A percentile compares a stretch with the other conserved stretches of the same genome.
These are phyloP conservation scores for Prunus yedoensis DNA, from an alignment of 331 rosid genomes.

Conservation along the genomic window DNA sequence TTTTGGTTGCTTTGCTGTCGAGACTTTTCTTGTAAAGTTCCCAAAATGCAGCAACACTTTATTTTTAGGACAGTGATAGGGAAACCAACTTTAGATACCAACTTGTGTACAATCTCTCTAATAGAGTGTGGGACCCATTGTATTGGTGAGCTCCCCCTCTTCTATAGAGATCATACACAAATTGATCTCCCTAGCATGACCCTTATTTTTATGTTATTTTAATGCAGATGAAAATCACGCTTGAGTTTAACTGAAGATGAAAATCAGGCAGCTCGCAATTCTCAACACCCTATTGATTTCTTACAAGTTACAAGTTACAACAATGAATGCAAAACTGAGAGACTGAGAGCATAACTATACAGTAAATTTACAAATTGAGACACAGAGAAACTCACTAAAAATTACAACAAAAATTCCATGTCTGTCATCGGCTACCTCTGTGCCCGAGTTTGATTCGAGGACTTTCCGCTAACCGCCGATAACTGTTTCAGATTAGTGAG, in stretches of 20 bases:
- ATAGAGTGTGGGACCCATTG: no score
- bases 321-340: not conserved
- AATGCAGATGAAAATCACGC: not conserved
- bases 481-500: slow-evolving; percentile 49
- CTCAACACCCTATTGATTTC: not conserved
- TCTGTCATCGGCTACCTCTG: slow-evolving; percentile 15
- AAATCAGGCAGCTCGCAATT: not conserved
- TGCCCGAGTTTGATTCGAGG: slow-evolving; percentile 31
- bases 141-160: no score
- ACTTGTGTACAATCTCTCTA: no score
- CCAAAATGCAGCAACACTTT: not conserved
- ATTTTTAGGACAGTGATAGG: no score
- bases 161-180: no score
- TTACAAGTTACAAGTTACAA: slow-evolving; percentile 7
- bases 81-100: no score
- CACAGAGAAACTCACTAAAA: not conserved
- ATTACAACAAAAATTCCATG: not conserved
- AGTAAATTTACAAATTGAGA: slow-evolving; percentile 10
- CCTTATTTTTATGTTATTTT: not conserved
- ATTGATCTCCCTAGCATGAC: no score
- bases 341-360: not conserved
- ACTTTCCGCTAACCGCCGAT: slow-evolving; percentile 37
- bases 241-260: not conserved
- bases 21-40: not conserved
- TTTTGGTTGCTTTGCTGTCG: not conserved